Evolutionary conservation across 768 basidiomycete species (phyloP), one percentile per base, ranked within the genome.

Genomic region (Fistulinella prunicolor): DNA sequence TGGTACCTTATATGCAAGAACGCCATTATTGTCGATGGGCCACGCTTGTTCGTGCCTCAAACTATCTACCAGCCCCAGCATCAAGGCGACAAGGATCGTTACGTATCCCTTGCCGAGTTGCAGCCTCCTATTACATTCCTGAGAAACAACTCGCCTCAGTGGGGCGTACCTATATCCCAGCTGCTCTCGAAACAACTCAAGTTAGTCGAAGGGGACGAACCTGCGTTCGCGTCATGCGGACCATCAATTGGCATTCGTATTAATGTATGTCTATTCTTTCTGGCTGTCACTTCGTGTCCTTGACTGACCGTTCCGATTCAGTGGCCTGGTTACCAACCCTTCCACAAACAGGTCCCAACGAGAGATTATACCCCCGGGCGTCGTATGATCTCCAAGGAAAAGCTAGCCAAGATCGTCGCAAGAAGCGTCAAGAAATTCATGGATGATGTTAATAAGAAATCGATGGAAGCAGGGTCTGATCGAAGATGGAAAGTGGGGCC

Each of bases 291-390:
- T 22, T 32, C 10, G 6, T 17, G 2, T 42, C 29, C 1, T 16
- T 22, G 21, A 21, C 3, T 34, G 24, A 50, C 17, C 6, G 8
- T 21, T n/a, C 20, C 29, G 13, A 9, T 32, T 14, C 50, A 87
- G 85, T 89, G 86, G 86, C 85, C 84, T 16, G 85, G 86, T 2
- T 88, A 88, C 58, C 70, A 73, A 35, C 78, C 79, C 43, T 86
- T 80, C 80, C 82, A 79, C 51, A 73, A 81, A 44, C 85, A 85
- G 59, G 85, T 87, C 55, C 77, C 81, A 3, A 86, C 85, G 3
- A 80, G 77, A 58, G 85, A 88, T 60, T 87, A 83, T 61, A 75
- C 81, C 21, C 80, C 76, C 55, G 78, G 81, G 2, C 86, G 83
- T 23, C 75, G 78, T 17, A 84, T 82, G 9, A 86, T 88, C 53